These are phyloP conservation scores for Alternaria longipes DNA, from an alignment of 2,329 filamentous ascomycete species.

Conservation along the genomic window DNA sequence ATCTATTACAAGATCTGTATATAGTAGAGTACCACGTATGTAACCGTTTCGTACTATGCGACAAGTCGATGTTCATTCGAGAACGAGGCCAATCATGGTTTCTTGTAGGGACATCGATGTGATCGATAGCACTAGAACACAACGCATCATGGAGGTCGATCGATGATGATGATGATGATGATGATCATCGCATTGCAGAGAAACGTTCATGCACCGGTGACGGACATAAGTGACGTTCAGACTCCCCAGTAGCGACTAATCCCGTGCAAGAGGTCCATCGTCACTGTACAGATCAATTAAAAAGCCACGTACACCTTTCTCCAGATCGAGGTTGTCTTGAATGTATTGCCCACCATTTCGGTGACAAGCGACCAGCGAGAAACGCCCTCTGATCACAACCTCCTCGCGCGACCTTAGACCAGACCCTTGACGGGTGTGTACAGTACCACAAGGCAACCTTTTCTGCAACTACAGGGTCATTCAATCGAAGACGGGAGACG, in stretches of 20 bases:
- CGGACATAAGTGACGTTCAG: not conserved
- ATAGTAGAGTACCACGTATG: no score
- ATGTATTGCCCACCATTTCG: not conserved
- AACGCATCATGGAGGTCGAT: not conserved
- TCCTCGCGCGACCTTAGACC: not conserved
- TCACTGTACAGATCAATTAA: not conserved
- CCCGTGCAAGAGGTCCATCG: not conserved
- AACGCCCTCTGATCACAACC: not conserved
- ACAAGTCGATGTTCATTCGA: not conserved
- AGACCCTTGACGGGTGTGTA: not conserved
- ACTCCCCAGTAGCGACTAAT: not conserved
- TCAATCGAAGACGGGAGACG: not conserved
- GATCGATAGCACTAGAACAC: not conserved
- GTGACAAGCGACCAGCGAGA: not conserved
- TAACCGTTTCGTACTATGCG: not conserved
- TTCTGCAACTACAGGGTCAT: conserved; percentile 2
- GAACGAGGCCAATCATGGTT: not conserved
- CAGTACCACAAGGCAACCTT: not conserved
- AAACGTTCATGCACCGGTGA: not conserved
- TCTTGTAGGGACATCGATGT: not conserved
- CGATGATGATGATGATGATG: not conserved
- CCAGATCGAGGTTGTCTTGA: not conserved
- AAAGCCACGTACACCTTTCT: not conserved
- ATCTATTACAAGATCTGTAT: no score
- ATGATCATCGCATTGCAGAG: not conserved